phyloP scores from a whole-genome alignment of 441 rosid genomes.

The Geranium incanum region DNA sequence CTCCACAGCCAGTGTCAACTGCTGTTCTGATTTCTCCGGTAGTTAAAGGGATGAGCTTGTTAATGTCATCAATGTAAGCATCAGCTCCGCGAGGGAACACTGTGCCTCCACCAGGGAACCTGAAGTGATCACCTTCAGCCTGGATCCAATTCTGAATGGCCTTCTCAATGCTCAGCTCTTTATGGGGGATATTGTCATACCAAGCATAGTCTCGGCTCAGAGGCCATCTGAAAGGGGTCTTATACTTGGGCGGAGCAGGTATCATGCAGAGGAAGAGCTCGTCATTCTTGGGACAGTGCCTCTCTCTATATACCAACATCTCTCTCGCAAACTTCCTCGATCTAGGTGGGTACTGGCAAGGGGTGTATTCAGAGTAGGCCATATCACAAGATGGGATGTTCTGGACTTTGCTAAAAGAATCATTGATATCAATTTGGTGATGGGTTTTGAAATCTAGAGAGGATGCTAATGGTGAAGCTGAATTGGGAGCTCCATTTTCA shows the following conservation, averaged over 20 bases:
- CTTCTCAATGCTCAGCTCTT: constrained; percentile 87
- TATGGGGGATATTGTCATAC: constrained; percentile 91
- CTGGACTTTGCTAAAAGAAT: constrained; percentile 27
- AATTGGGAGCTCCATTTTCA: constrained; percentile 25
- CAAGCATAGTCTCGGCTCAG: constrained; percentile 89
- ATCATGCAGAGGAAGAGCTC: constrained; percentile 66
- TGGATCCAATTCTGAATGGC: constrained; percentile 96
- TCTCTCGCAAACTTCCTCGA: constrained; percentile 64
- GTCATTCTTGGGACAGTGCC: constrained; percentile 77
- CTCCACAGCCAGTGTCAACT: constrained; percentile 92
- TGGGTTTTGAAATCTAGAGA: constrained; percentile 61
- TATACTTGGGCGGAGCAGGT: constrained; percentile 89
- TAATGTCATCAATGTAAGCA: constrained; percentile 79
- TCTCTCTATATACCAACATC: constrained; percentile 80
- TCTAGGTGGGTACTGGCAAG: constrained; percentile 68
- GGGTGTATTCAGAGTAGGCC: constrained; percentile 72
- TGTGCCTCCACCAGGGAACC: constrained; percentile 97
- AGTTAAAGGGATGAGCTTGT: constrained; percentile 64
- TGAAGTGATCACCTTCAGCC: constrained; percentile 71
- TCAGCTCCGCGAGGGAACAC: constrained; percentile 91
- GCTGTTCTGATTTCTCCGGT: constrained; percentile 76
- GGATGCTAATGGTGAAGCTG: constrained; percentile 1
- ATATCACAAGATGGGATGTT: constrained; percentile 59
- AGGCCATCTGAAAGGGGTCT: constrained; percentile 93
- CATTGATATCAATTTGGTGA: constrained; percentile 47